A percentile compares a stretch with the other conserved stretches of the same genome.
phyloP scores from a whole-genome alignment of 2,329 filamentous ascomycete species.

The Ascochyta koolunga region DNA sequence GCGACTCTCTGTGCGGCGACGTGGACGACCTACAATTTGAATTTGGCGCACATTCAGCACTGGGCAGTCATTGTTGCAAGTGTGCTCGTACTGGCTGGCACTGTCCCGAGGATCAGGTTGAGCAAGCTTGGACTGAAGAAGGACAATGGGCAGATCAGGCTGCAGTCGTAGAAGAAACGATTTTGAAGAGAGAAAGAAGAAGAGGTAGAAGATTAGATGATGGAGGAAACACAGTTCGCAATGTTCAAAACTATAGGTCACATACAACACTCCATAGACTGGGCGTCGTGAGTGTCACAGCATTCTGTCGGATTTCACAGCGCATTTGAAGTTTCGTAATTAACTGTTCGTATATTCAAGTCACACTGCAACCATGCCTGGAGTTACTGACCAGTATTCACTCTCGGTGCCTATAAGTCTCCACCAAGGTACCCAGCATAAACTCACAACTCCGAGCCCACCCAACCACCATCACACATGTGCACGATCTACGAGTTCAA shows the following conservation, averaged over 20 bases:
- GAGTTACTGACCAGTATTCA: not conserved
- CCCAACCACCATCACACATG: not conserved
- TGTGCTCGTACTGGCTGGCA: constrained; percentile 70
- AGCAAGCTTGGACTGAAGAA: constrained; percentile 72
- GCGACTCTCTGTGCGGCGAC: constrained; percentile 77
- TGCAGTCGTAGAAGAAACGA: constrained; percentile 5
- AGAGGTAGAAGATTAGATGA: too few species aligned
- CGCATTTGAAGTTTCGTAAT: not conserved
- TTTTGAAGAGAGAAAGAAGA: too few species aligned
- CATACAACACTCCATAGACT: not conserved
- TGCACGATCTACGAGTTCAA: not conserved
- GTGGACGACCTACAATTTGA: constrained; percentile 74
- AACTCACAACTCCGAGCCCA: too few species aligned
- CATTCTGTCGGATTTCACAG: not conserved
- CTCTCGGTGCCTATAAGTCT: not conserved
- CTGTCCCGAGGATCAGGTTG: constrained; percentile 80
- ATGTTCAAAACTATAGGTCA: not conserved
- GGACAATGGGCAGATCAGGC: constrained; percentile 19
- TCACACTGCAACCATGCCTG: not conserved
- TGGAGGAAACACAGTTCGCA: not conserved
- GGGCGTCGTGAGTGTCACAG: not conserved
- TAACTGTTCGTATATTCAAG: not conserved
- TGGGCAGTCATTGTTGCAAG: constrained; percentile 75
- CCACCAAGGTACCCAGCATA: too few species aligned
- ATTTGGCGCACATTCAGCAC: constrained; percentile 71